These are phyloP conservation scores for Fusarium sambucinum DNA, from an alignment of 2,329 filamentous ascomycete genomes.

Conservation along the genomic window DNA sequence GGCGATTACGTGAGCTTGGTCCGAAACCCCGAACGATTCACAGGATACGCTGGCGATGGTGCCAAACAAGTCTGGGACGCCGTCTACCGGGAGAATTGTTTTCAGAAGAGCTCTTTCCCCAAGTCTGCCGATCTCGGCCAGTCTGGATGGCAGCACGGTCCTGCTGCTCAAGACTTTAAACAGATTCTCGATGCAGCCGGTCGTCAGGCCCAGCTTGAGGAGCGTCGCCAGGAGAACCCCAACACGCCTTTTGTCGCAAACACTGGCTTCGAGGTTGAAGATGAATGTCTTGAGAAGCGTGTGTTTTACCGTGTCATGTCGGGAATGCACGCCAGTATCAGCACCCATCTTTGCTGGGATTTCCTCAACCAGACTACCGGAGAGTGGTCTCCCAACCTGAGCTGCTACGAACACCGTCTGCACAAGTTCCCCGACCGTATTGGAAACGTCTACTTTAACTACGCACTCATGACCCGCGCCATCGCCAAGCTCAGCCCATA, in stretches of 20 bases:
- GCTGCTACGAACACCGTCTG: constrained; percentile 89
- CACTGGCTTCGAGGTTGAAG: constrained; percentile 80
- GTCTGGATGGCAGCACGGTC: constrained; percentile 58
- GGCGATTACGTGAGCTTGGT: constrained; percentile 96
- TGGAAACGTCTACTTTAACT: constrained; percentile 99
- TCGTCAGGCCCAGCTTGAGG: constrained; percentile 71
- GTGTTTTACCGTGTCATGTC: constrained; percentile 96
- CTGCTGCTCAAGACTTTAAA: constrained; percentile 71
- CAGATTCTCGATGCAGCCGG: constrained; percentile 70
- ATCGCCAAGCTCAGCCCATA: constrained; percentile 90
- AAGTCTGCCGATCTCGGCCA: constrained; percentile 67
- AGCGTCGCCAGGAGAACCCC: constrained; percentile 59
- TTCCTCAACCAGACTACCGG: constrained; percentile 96
- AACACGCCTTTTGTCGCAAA: constrained; percentile 71
- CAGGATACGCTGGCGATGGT: constrained; percentile 88
- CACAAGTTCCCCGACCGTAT: constrained; percentile 89
- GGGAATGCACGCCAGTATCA: constrained; percentile 98
- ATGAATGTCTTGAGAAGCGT: constrained; percentile 97
- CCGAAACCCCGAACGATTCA: constrained; percentile 95
- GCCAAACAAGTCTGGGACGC: constrained; percentile 95
- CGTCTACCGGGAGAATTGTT: constrained; percentile 98
- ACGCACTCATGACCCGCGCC: constrained; percentile 91
- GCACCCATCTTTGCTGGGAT: constrained; percentile 94
- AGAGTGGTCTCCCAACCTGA: constrained; percentile 88
- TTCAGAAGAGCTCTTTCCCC: constrained; percentile 76